Evolutionary conservation across 2,329 filamentous ascomycete genomes (phyloP).

Genomic region (Trichoderma hamatum): DNA sequence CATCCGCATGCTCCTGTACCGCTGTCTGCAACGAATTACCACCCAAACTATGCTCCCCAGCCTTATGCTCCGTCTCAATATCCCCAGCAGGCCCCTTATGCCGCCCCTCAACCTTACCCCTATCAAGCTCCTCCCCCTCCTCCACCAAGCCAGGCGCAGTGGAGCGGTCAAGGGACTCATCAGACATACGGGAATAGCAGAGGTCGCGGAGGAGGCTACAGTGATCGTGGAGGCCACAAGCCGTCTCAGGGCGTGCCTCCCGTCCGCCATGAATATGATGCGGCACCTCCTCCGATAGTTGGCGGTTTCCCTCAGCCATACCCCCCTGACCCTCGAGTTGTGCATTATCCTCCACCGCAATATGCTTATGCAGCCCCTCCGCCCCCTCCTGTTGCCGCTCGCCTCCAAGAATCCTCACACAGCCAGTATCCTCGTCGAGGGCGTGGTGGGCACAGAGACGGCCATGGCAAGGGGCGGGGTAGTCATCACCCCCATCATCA

Average conservation of each 20-base stretch:
- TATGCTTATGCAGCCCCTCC: constrained; percentile 46
- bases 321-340: constrained; percentile 44
- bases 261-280: constrained; percentile 43
- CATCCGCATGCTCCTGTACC: constrained; percentile 52
- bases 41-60: constrained; percentile 62
- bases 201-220: constrained; percentile 45
- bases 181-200: constrained; percentile 40
- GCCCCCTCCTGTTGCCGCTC: constrained; percentile 42
- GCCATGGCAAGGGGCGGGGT: constrained; percentile 47
- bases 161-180: constrained; percentile 41
- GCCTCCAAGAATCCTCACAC: constrained; percentile 42
- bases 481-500: constrained; percentile 42
- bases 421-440: constrained; percentile 42
- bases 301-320: constrained; percentile 47
- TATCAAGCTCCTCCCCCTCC: constrained; percentile 44
- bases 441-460: constrained; percentile 40
- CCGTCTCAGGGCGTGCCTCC: constrained; percentile 35
- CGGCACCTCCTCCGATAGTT: constrained; percentile 39
- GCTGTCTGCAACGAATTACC: constrained; percentile 58
- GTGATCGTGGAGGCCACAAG: constrained; percentile 48
- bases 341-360: constrained; percentile 40
- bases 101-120: constrained; percentile 44
- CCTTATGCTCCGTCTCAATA: constrained; percentile 50
- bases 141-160: constrained; percentile 41
- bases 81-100: constrained; percentile 50